Evolutionary conservation across 495 filamentous ascomycete species (phyloP).

Genomic region (Xylaria longipes): DNA sequence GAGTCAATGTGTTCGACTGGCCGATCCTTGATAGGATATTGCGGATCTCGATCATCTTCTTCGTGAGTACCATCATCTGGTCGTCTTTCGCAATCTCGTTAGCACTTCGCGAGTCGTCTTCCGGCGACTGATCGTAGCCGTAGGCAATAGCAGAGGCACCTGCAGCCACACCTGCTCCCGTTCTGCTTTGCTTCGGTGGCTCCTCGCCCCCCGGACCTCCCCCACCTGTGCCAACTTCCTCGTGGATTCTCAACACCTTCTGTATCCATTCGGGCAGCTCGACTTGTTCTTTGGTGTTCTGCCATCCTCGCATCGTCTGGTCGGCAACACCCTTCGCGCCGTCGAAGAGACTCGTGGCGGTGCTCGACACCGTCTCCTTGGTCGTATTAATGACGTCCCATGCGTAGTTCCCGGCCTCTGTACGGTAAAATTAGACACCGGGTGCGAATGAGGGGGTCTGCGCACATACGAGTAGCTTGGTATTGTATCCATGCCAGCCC

Average conservation of each 20-base stretch:
- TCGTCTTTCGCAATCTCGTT: conserved; percentile 82
- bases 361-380: conserved; percentile 68
- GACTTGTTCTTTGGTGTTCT: conserved; percentile 77
- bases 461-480: conserved; percentile 81
- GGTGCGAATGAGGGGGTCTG: conserved; percentile 21
- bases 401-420: conserved; percentile 90
- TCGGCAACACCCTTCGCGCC: conserved; percentile 75
- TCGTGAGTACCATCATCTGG: conserved; percentile 99
- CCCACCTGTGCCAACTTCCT: conserved; percentile 51
- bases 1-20: conserved; percentile 82
- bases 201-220: conserved; percentile 54
- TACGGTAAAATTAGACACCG: conserved; percentile 32
- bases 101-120: conserved; percentile 67
- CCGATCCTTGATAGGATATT: conserved; percentile 89
- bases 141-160: conserved; percentile 74
- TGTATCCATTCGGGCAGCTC: conserved; percentile 88
- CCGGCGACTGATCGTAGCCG: conserved; percentile 73
- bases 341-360: conserved; percentile 70
- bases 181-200: conserved; percentile 66
- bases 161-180: conserved; percentile 62
- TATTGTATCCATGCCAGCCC: conserved; percentile 93
- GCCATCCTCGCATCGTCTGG: conserved; percentile 81
- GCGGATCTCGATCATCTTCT: conserved; percentile 99
- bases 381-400: conserved; percentile 77
- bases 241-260: conserved; percentile 68